Conservation (phyloP, 1,284 basidiomycete species). For the Microbotryomycetes sp. region DNA sequence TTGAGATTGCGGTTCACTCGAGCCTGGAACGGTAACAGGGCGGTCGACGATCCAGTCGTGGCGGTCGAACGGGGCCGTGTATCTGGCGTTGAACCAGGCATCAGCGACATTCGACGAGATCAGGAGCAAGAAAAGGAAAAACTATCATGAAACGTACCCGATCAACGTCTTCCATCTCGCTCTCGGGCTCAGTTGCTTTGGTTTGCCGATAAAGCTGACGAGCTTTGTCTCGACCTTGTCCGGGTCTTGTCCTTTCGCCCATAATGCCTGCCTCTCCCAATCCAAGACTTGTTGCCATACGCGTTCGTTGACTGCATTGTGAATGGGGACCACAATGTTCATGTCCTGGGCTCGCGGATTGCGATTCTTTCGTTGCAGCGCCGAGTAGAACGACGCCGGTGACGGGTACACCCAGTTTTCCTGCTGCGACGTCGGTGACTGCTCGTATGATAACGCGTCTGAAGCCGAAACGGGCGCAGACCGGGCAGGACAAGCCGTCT, state of each 20-base stretch:
- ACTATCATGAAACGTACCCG: conserved; percentile 57
- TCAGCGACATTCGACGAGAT: neutral
- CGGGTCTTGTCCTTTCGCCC: conserved; percentile 54
- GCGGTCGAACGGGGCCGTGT: conserved; percentile 87
- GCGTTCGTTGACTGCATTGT: conserved; percentile 97
- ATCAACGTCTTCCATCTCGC: conserved; percentile 74
- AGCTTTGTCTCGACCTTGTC: conserved; percentile 49
- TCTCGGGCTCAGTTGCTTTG: conserved; percentile 65
- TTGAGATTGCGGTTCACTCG: conserved; percentile 53
- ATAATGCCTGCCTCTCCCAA: conserved; percentile 66
- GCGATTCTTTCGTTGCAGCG: conserved; percentile 90
- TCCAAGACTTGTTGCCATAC: conserved; percentile 84
- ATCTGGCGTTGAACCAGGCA: conserved; percentile 48
- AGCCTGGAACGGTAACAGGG: conserved; percentile 11
- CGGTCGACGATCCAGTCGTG: conserved; percentile 97
- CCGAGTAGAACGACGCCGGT: conserved; percentile 90
- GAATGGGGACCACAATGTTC: conserved; percentile 93
- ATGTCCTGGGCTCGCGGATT: conserved; percentile 69
- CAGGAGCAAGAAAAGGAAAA: conserved; percentile 1
- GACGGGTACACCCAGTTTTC: conserved; percentile 97
- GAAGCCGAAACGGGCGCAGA: conserved; percentile 16
- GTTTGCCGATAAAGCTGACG: conserved; percentile 76
- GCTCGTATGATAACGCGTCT: too few relatives aligned
- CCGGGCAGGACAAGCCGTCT: conserved; percentile 6
- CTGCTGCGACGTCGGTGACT: conserved; percentile 20